Evolutionary conservation across 192 early-diverging fungal genomes (phyloP), one percentile per base, ranked within the genome.

Genomic region (Entophlyctis luteolus): DNA sequence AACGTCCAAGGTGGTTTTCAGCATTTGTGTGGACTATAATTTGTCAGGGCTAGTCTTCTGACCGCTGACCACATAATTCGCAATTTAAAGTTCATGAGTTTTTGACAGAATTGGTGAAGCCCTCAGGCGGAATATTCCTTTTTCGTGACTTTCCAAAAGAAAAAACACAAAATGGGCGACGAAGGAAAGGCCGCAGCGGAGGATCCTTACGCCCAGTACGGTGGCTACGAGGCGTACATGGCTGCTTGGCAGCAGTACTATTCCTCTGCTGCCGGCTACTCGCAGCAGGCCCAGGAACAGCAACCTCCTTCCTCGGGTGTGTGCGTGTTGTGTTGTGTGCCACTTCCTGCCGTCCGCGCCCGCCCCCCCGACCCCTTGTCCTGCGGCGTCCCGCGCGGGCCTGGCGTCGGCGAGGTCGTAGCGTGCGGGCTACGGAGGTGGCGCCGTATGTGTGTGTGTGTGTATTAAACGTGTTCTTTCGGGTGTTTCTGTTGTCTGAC

Each of bases 151-250:
- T n/a, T n/a, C n/a, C n/a, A n/a, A n/a, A 52, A 52, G 10, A 52
- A 6, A 10, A 6, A 28, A 28, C 49, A 20, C 42, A 31, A 34
- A 56, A 56, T 56, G 55, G 16, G 31, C 4, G 33, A 22, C 6
- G 31, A 56, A 32, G 31, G 4, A 56, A 6, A 6, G n/a, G 12
- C n/a, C n/a, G 33, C 31, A 6, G 38, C 23, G 6, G 58, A 60
- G 25, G 58, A 60, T 28, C 58, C 58, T 16, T 60, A 60, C 38
- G 58, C 58, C 16, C 58, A 60, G 58, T 60, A 60, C 58, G 58
- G 58, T 45, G 58, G 58, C n/a, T 60, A 60, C 39, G 58, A 60
- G 35, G 58, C 58, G 18, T 60, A 60, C 38, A 45, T 36, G 20
- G 58, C 58, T n/a, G 38, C 38, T 23, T 60, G 58, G 58, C 22